A percentile compares a stretch with the other conserved stretches of the same genome.
Conservation (phyloP, 73 alveolate genomes). For the Diophrys sp. region DNA sequence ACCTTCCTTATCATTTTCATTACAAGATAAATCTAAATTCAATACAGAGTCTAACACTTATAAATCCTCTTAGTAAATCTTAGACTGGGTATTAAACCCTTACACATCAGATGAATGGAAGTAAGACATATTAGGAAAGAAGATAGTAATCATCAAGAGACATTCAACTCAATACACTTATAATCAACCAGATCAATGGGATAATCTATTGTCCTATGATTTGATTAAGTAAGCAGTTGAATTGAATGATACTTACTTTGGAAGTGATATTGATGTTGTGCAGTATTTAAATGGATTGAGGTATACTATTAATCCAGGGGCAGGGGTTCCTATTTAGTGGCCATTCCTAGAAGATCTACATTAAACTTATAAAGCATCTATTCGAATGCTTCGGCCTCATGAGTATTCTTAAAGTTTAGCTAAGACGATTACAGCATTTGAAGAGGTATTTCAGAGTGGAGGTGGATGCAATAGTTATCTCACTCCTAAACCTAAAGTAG, state of each 20-base stretch:
- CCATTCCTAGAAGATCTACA: not conserved
- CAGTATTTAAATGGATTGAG: conserved; percentile 1
- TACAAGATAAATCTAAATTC: not conserved
- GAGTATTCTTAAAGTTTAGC: not conserved
- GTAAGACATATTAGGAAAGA: not conserved
- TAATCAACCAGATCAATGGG: not conserved
- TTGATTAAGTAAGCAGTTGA: not conserved
- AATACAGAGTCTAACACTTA: not conserved
- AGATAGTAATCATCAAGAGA: not conserved
- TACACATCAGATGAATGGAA: not conserved
- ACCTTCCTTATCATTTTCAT: not conserved
- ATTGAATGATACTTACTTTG: not conserved
- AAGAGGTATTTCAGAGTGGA: conserved; percentile 5
- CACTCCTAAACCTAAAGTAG: not conserved
- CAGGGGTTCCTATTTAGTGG: not conserved
- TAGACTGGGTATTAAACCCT: not conserved
- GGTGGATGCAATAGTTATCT: conserved; percentile 14
- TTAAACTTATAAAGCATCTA: not conserved
- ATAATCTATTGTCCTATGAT: not conserved
- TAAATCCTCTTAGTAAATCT: not conserved
- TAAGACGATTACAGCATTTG: not conserved
- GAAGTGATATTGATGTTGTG: conserved; percentile 3
- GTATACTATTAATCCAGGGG: conserved; percentile 9
- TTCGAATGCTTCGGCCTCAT: conserved; percentile 6
- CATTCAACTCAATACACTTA: not conserved